phyloP scores from a whole-genome alignment of 75 land plant genomes.

The Sequoiadendron giganteum region DNA sequence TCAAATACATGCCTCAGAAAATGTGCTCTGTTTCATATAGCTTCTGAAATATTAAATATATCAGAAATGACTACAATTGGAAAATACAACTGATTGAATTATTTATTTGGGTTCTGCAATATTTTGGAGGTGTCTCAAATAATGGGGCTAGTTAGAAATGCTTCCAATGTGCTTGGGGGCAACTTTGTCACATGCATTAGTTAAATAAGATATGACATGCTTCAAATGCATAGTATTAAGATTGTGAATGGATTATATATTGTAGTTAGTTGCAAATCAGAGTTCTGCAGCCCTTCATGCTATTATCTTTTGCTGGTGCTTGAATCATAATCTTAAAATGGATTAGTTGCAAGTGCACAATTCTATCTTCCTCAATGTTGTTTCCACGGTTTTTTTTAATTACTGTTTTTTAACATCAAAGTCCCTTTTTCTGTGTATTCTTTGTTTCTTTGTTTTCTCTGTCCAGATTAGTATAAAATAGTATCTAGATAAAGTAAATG shows the following conservation, averaged over 20 bases:
- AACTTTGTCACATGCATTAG: constrained; percentile 1
- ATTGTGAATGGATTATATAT: not conserved
- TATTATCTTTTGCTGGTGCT: not conserved
- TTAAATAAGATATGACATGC: not conserved
- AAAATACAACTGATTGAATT: not conserved
- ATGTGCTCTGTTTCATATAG: not conserved
- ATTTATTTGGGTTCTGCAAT: not conserved
- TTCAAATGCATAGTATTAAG: not conserved
- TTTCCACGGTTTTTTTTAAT: not conserved
- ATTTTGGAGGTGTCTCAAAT: not conserved
- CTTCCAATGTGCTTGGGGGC: not conserved
- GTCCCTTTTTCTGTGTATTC: not conserved
- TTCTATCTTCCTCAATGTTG: not conserved
- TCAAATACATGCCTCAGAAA: not conserved
- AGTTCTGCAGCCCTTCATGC: not conserved
- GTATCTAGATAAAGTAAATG: not conserved
- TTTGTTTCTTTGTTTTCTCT: not conserved
- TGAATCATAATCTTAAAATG: not conserved
- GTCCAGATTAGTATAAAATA: not conserved
- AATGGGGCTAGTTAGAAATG: not conserved
- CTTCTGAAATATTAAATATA: not conserved
- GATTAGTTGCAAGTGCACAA: not conserved
- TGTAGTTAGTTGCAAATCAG: not conserved
- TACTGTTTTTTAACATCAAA: not conserved
- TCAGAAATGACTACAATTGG: not conserved